Evolutionary conservation across 176 grass and related monocot species (phyloP), one percentile per base, ranked within the genome.

Genomic region (Phyllostachys edulis): DNA sequence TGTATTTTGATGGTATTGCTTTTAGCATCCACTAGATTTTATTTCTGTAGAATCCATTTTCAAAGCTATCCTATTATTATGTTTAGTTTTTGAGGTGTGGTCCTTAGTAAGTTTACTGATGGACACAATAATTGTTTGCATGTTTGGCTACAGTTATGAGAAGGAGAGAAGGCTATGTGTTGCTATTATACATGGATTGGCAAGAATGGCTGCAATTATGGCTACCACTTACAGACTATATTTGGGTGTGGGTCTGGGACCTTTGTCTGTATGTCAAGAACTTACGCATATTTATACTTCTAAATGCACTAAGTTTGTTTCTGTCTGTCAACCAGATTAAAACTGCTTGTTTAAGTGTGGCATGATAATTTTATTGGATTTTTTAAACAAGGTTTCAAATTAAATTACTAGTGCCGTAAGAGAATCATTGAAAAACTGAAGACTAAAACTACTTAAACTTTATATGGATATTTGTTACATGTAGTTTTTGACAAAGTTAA

Each of bases 141-240:
- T 54, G 69, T 89, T 85, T 61, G 37, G 60, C 41, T 91, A 77
- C 50, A 99, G 96, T 52, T 99, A 99, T 87, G 96, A 99, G 79
- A 85, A 87, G 17, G 93, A 99, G 81, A 94, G 96, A 92, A 95
- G 84, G 69, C 85, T 96, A 16, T 93, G 96, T 55, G 96, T 99
- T 70, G 91, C 96, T 75, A 24, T 99, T 84, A 94, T 99, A 90
- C 92, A 99, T 83, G 96, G 93, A 77, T 90, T 99, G 88, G 93
- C 96, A 86, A 88, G 96, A 85, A 99, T 99, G 96, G 96, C 96
- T 78, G 96, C 96, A 74, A 94, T 90, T 76, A 99, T 99, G 96
- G 96, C 96, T 81, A 88, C 93, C 29, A 99, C 96, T 84, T 99
- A 99, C 38, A 90, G 93, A 73, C 96, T 93, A 77, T 99, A 94